A percentile compares a stretch with the other conserved stretches of the same genome.
phyloP scores from a whole-genome alignment of 306 rosid genomes.

The Acacia acuminata region DNA sequence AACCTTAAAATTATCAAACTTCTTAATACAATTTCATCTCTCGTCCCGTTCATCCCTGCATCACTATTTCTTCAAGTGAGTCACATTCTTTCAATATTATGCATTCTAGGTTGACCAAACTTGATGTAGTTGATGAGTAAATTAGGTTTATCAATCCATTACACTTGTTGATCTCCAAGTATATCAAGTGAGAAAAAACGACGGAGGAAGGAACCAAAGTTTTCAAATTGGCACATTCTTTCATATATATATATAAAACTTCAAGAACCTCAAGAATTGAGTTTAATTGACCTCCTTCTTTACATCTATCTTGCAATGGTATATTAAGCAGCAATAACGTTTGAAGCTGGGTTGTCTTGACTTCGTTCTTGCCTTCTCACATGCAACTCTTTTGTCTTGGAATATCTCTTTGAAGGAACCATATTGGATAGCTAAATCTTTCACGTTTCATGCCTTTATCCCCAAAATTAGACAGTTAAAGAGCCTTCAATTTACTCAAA shows the following conservation, averaged over 20 bases:
- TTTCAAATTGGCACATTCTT: neutral
- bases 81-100: neutral
- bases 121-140: neutral
- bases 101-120: neutral
- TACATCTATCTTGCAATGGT: neutral
- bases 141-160: neutral
- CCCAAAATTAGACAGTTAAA: no score
- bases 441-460: no score
- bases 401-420: neutral
- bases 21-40: neutral
- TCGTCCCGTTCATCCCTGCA: neutral
- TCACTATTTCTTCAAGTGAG: neutral
- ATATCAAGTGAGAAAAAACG: neutral
- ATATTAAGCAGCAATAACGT: rapidly evolving
- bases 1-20: neutral
- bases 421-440: no score
- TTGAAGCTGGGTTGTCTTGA: neutral
- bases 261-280: neutral
- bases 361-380: neutral
- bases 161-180: neutral
- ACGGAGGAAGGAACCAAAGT: neutral
- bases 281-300: neutral
- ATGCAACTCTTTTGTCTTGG: neutral
- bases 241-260: rapidly evolving
- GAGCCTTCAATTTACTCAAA: no score